Conservation (phyloP, 1,284 basidiomycete genomes). For the Amylostereum areolatum region DNA sequence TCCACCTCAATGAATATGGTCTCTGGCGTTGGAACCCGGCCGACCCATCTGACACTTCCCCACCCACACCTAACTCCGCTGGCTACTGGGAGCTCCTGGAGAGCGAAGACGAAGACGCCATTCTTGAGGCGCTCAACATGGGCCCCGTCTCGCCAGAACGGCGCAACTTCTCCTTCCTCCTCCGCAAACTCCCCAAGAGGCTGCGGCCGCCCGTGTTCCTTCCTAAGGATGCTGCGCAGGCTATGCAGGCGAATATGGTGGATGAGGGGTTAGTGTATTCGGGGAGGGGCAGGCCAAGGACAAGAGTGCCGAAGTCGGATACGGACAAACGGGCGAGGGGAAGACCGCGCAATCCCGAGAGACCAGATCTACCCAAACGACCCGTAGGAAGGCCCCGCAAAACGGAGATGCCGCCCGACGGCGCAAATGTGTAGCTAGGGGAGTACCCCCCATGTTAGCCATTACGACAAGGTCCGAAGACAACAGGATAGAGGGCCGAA, state of each 20-base stretch:
- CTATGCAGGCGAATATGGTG: constrained; percentile 2
- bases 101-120: constrained; percentile 16
- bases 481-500: no score
- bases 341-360: no score
- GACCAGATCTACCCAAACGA: no score
- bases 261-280: no score
- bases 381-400: no score
- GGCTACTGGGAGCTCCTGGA: constrained; percentile 20
- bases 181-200: background rate
- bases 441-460: no score
- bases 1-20: constrained; percentile 25
- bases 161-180: constrained; percentile 20
- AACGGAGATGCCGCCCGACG: no score
- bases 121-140: constrained; percentile 19
- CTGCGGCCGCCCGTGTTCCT: constrained; percentile 1
- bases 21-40: constrained; percentile 19
- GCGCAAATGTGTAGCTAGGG: no score
- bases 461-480: no score
- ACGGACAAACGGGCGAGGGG: no score
- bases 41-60: background rate
- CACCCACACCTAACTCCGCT: background rate
- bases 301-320: no score
- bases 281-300: no score
- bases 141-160: constrained; percentile 17
- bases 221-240: constrained; percentile 4